A percentile compares a stretch with the other conserved stretches of the same genome.
phyloP scores from a whole-genome alignment of 345 rosid species.

The Theobroma cacao region DNA sequence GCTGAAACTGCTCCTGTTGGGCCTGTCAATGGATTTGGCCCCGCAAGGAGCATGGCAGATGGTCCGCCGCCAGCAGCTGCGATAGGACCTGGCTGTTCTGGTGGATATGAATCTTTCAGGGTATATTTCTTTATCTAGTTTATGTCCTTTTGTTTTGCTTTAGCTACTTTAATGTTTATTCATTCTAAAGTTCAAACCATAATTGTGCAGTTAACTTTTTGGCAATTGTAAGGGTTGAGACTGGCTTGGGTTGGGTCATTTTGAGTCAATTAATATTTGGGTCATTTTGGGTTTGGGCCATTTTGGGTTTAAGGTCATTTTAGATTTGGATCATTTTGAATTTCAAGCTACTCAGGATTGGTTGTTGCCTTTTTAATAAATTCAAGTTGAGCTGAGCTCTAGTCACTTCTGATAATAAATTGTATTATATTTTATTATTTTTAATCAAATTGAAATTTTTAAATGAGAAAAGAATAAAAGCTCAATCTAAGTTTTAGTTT shows the following conservation, averaged over 20 bases:
- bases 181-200: not conserved
- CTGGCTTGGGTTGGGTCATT: not conserved
- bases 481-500: not conserved
- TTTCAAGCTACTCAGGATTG: not conserved
- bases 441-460: not conserved
- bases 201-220: not conserved
- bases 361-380: not conserved
- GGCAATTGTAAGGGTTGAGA: not conserved
- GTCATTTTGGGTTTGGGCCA: not conserved
- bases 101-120: slow-evolving; percentile 39
- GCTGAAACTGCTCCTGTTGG: slow-evolving; percentile 32
- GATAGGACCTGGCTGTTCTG: slow-evolving; percentile 29
- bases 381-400: not conserved
- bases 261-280: not conserved
- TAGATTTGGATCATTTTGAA: not conserved
- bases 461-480: not conserved
- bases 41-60: slow-evolving; percentile 30
- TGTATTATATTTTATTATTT: not conserved
- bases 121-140: slow-evolving; percentile 28
- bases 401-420: not conserved
- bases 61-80: slow-evolving; percentile 25
- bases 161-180: not conserved
- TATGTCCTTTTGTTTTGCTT: not conserved
- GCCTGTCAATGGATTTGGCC: slow-evolving; percentile 31
- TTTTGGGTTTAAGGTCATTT: not conserved